A percentile compares a stretch with the other conserved stretches of the same genome.
These are phyloP conservation scores for Starmerella tilneyi DNA, from an alignment of 805 yeast species.

Conservation along the genomic window DNA sequence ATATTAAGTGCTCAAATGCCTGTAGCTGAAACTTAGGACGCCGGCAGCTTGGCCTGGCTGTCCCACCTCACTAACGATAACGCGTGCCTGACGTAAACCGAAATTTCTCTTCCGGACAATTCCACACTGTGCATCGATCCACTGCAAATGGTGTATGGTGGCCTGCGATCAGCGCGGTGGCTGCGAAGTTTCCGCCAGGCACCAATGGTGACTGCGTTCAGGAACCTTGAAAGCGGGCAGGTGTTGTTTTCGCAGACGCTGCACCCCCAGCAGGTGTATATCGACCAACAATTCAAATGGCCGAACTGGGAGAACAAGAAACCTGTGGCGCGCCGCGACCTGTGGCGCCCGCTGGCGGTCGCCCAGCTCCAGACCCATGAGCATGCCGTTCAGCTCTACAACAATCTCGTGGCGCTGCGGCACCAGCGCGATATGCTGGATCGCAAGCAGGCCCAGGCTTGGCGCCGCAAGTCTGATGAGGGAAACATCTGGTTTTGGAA, in stretches of 20 bases:
- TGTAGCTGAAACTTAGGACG: too few relatives aligned
- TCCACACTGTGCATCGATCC: not conserved
- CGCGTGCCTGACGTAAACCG: slow-evolving; percentile 6
- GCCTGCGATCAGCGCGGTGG: slow-evolving; percentile 52
- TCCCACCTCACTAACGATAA: not conserved
- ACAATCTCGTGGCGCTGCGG: slow-evolving; percentile 64
- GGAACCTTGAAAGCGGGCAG: slow-evolving; percentile 82
- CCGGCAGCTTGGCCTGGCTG: too few relatives aligned
- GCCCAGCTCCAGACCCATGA: slow-evolving; percentile 37
- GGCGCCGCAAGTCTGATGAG: slow-evolving; percentile 62
- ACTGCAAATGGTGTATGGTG: slow-evolving; percentile 24
- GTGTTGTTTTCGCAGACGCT: slow-evolving; percentile 83
- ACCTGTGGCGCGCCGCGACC: slow-evolving; percentile 71
- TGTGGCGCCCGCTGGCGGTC: slow-evolving; percentile 87
- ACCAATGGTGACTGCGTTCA: slow-evolving; percentile 73
- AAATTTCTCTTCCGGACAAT: not conserved
- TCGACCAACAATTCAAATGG: slow-evolving; percentile 59
- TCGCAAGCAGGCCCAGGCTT: slow-evolving; percentile 46
- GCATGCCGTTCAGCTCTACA: slow-evolving; percentile 60
- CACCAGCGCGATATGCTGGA: slow-evolving; percentile 57
- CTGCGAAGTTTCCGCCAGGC: slow-evolving; percentile 51
- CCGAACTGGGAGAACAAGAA: slow-evolving; percentile 85
- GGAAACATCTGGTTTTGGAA: slow-evolving; percentile 81
- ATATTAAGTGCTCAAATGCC: too few relatives aligned
- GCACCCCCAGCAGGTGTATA: slow-evolving; percentile 38